Evolutionary conservation across 257 asterid species (phyloP).

Genomic region (Primulina huaijiensis): DNA sequence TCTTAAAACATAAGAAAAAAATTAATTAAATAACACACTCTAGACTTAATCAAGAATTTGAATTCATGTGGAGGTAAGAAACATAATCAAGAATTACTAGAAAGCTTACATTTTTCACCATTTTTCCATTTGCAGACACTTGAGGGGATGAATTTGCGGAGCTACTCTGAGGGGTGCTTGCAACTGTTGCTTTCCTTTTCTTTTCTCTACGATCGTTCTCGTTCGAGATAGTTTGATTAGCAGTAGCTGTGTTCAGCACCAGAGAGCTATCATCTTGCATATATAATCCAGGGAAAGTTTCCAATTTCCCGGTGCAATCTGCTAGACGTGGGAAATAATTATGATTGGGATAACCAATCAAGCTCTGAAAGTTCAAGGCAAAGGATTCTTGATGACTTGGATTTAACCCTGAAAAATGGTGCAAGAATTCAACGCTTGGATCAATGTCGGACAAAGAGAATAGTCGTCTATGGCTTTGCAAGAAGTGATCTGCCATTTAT

Average conservation of each 20-base stretch:
- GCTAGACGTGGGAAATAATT: background rate
- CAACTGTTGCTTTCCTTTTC: background rate
- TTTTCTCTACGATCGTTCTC: background rate
- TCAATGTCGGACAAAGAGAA: slow-evolving; percentile 36
- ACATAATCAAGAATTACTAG: background rate
- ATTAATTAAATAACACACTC: background rate
- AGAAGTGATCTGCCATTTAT: slow-evolving; percentile 35
- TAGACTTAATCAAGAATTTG: background rate
- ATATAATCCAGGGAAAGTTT: background rate
- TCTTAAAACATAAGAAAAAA: slow-evolving; percentile 23
- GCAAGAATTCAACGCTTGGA: slow-evolving; percentile 22
- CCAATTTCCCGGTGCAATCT: background rate
- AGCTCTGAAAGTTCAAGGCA: background rate
- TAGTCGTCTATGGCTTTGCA: slow-evolving; percentile 31
- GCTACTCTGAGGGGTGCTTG: background rate
- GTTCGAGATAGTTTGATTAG: background rate
- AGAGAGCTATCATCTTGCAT: background rate
- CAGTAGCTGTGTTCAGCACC: background rate
- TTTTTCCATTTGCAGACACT: background rate
- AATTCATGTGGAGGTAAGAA: background rate
- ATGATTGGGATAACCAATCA: background rate
- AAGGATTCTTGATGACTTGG: background rate
- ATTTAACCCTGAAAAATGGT: background rate
- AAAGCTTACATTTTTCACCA: background rate
- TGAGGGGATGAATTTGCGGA: background rate